Base-by-base conservation (phyloP, 495 filamentous ascomycete species). In the Hypoxylon fragiforme region DNA sequence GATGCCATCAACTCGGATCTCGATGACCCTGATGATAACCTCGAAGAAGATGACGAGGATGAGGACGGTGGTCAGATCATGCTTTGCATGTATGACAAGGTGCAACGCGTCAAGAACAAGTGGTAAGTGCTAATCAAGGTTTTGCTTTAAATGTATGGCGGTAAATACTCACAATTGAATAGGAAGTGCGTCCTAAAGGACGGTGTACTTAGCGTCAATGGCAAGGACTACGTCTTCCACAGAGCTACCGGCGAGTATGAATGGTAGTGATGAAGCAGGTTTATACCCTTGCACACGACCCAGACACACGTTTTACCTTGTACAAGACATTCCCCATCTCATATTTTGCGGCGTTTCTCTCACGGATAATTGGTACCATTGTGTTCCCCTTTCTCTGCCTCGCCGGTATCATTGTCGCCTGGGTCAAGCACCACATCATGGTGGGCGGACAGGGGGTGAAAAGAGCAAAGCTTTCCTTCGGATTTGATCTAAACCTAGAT, bases 1-100 rank as follows among this genome's bases (percentile, higher is more conserved):
- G 91, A 98, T 70, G 94, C 94, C 0, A 99, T 99, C 74, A 99
- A 99, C 68, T 97, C 95, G 0, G 94, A 97, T 64, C 84, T 99
- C 2, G 94, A 98, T 66, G 94, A 99, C 63, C 85, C 94, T 0
- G 91, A 96, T 49, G 94, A 98, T 41, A 83, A 87, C 11, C 73
- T 84, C 8, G 85, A 86, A 38, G 85, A 89, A 7, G 86, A 89
- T 11, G 87, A 91, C 16, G 85, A 81, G 18, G 91, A 97, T 32
- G 92, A 96, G 45, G 86, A 92, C 13, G 79, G 79, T 3, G 84
- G 83, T 1, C 87, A 95, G 54, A 89, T 94, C 70, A 97, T 97
- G 89, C 83, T 97, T 31, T 98, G 94, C 76, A 96, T 94, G 63
- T 98, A 98, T 66, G 94, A 99, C 76, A 99, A 99, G 77, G 94